Percentiles rank a stretch among this genome's conserved stretches.
Evolutionary conservation across 2,329 filamentous ascomycete species (phyloP).

Genomic region (Fusarium pseudograminearum): DNA sequence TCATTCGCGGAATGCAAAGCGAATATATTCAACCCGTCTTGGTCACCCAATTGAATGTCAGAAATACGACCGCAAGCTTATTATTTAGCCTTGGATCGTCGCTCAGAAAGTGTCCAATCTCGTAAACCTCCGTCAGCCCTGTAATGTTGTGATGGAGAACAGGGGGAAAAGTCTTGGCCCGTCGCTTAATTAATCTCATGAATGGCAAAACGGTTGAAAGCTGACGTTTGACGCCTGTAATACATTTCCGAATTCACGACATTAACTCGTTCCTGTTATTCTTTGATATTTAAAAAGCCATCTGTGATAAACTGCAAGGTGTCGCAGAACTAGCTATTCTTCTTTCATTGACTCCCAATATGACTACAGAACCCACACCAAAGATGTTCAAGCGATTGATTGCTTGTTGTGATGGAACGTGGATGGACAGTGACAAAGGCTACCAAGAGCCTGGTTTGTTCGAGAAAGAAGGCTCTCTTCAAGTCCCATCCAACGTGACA

Average conservation of each 20-base stretch:
- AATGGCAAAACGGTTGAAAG: conserved; percentile 9
- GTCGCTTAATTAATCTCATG: conserved; percentile 39
- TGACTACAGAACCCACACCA: conserved; percentile 12
- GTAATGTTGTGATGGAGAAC: conserved; percentile 26
- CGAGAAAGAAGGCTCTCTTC: conserved; percentile 56
- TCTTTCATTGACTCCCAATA: background rate
- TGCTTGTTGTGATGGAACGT: conserved; percentile 66
- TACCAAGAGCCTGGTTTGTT: conserved; percentile 56
- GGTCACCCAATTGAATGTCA: conserved; percentile 5
- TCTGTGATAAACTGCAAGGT: background rate
- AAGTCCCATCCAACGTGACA: conserved; percentile 70
- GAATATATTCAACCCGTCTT: background rate
- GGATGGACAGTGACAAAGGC: conserved; percentile 65
- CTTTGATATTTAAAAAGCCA: background rate
- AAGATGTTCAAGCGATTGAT: conserved; percentile 59
- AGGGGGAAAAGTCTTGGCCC: conserved; percentile 40
- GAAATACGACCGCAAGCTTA: background rate
- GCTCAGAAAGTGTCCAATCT: conserved; percentile 15
- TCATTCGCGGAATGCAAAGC: conserved; percentile 5
- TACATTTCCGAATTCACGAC: background rate
- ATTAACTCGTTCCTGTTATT: background rate
- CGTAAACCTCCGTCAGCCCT: conserved; percentile 29
- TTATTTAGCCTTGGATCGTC: conserved; percentile 23
- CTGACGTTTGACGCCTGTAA: conserved; percentile 19
- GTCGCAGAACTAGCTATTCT: background rate